These are phyloP conservation scores for Pouteria campechiana DNA, from an alignment of 179 eudicot species.

Conservation along the genomic window DNA sequence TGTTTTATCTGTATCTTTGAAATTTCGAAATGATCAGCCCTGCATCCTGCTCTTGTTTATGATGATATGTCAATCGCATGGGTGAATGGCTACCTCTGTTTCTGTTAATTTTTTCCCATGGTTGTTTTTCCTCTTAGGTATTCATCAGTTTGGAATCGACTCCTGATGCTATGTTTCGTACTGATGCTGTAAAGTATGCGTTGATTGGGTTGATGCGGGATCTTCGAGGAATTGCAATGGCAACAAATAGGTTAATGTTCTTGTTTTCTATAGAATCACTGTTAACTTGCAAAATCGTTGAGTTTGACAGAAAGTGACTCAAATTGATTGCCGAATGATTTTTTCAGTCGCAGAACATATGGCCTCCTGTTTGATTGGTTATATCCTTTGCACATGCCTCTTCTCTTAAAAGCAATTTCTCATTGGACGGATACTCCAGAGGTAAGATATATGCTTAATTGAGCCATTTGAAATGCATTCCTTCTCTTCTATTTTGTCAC, in stretches of 20 bases:
- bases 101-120: conserved; percentile 1
- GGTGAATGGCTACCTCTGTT: neutral
- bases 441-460: too few relatives aligned
- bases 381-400: conserved; percentile 86
- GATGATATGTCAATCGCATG: neutral
- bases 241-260: conserved; percentile 64
- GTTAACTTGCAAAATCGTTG: neutral
- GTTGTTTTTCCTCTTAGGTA: too few relatives aligned
- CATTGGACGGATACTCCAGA: conserved; percentile 98
- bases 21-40: neutral
- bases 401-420: conserved; percentile 82
- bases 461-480: too few relatives aligned
- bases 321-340: neutral
- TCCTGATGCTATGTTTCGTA: conserved; percentile 75
- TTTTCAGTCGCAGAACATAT: conserved; percentile 79
- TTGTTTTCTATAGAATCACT: neutral
- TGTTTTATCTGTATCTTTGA: too few relatives aligned
- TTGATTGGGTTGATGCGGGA: conserved; percentile 91
- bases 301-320: neutral
- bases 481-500: neutral
- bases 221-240: conserved; percentile 94
- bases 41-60: conserved; percentile 1
- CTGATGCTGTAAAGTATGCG: conserved; percentile 69
- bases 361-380: conserved; percentile 96
- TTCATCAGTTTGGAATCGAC: conserved; percentile 66